A percentile compares a stretch with the other conserved stretches of the same genome.
Evolutionary conservation across 257 asterid species (phyloP).

Genomic region (Lantana camara): DNA sequence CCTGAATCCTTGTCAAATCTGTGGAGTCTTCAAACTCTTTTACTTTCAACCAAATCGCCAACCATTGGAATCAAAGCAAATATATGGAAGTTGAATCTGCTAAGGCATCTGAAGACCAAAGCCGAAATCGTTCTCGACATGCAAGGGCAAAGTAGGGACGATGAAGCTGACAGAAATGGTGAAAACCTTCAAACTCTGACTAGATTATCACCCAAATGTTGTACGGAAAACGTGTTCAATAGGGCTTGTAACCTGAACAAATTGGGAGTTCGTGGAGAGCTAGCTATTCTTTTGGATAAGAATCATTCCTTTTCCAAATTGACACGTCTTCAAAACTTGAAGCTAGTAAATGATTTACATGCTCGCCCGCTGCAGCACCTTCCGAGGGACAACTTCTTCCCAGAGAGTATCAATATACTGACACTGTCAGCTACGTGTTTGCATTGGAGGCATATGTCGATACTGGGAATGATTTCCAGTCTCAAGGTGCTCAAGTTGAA

Average conservation of each 20-base stretch:
- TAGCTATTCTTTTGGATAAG: not conserved
- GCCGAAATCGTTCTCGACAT: constrained; percentile 25
- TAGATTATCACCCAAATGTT: constrained; percentile 27
- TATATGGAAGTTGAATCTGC: constrained; percentile 33
- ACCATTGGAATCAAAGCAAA: constrained; percentile 22
- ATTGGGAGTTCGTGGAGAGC: constrained; percentile 30
- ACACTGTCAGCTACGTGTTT: constrained; percentile 28
- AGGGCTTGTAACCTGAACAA: constrained; percentile 23
- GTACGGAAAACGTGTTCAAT: constrained; percentile 20
- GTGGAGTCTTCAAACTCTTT: constrained; percentile 40
- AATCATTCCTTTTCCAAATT: not conserved
- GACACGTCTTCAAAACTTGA: constrained; percentile 30
- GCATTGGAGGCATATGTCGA: constrained; percentile 36
- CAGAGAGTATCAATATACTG: constrained; percentile 30
- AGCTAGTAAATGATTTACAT: constrained; percentile 33
- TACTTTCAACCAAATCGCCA: constrained; percentile 11
- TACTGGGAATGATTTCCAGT: constrained; percentile 19
- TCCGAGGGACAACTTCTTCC: constrained; percentile 31
- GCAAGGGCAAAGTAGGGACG: no score
- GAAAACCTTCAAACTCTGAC: constrained; percentile 37
- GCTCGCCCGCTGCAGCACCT: no score
- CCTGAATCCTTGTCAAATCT: constrained; percentile 35
- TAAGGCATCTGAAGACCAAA: constrained; percentile 47
- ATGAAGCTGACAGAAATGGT: not conserved
- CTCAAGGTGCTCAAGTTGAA: constrained; percentile 41